Conservation (phyloP, 129 eudicot species). For the Lonicera japonica region DNA sequence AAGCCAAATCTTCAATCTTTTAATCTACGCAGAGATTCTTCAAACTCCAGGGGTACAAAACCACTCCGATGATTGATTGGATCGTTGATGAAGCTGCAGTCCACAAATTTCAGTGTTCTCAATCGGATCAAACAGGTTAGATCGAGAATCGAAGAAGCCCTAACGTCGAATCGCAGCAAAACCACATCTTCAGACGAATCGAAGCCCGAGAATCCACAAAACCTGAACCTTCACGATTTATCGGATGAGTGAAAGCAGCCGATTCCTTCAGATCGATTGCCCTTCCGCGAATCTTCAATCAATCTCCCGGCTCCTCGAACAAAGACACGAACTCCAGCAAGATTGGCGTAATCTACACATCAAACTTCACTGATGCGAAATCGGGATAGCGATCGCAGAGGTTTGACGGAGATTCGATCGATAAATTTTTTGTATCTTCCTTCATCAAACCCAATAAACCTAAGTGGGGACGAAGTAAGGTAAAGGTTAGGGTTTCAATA, state of each 20-base stretch:
- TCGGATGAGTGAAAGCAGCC: background rate
- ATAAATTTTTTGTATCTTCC: too few species aligned
- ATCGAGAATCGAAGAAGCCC: background rate
- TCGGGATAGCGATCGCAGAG: too few species aligned
- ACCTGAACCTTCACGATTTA: background rate
- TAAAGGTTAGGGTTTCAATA: too few species aligned
- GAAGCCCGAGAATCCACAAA: background rate
- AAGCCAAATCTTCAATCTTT: conserved; percentile 19
- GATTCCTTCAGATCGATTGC: background rate
- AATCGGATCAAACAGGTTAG: background rate
- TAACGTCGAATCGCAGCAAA: background rate
- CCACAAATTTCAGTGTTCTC: background rate
- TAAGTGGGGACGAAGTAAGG: too few species aligned
- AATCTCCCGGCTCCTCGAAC: too few species aligned
- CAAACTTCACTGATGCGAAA: too few species aligned
- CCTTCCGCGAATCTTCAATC: background rate
- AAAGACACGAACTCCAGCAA: too few species aligned
- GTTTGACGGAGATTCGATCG: too few species aligned
- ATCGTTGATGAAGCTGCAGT: background rate
- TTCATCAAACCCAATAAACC: too few species aligned
- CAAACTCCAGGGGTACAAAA: background rate
- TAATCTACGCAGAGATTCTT: background rate
- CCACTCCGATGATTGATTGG: too few species aligned
- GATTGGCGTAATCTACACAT: too few species aligned
- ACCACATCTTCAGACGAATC: too few species aligned